Percentiles rank a stretch among this genome's conserved stretches.
phyloP scores from a whole-genome alignment of 164 flowering plant species.

The Pachysandra terminalis region DNA sequence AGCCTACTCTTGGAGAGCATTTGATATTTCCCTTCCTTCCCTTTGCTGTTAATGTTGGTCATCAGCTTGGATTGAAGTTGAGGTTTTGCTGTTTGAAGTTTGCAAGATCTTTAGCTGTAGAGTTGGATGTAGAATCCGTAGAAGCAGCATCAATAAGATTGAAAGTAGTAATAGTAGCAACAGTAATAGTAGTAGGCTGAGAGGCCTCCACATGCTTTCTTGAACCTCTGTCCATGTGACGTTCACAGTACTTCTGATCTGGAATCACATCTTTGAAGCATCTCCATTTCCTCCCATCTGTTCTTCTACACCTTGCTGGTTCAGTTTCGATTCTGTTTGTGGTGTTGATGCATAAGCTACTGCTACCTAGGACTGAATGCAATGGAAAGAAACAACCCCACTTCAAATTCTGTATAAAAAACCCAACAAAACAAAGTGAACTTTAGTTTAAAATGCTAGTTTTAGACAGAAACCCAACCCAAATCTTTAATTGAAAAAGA shows the following conservation, averaged over 20 bases:
- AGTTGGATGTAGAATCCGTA: not conserved
- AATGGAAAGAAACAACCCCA: not conserved
- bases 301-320: constrained; percentile 60
- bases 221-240: constrained; percentile 77
- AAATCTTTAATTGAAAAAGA: too few relatives aligned
- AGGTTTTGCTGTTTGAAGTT: constrained; percentile 18
- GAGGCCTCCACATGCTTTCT: constrained; percentile 77
- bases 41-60: too few relatives aligned
- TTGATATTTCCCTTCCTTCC: constrained; percentile 10
- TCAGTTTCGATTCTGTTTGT: constrained; percentile 45
- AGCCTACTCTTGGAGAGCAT: constrained; percentile 21
- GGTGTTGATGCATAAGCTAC: constrained; percentile 22
- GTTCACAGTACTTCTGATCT: constrained; percentile 52
- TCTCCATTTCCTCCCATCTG: constrained; percentile 59
- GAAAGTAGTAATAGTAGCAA: not conserved
- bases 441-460: not conserved
- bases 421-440: too few relatives aligned
- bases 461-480: too few relatives aligned
- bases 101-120: too few relatives aligned
- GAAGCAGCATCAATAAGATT: not conserved
- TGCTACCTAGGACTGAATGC: constrained; percentile 23
- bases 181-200: too few relatives aligned
- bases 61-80: constrained; percentile 20
- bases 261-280: constrained; percentile 41
- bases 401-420: too few relatives aligned